Base-by-base conservation (phyloP, 345 rosid genomes). In the Limnanthes douglasii region DNA sequence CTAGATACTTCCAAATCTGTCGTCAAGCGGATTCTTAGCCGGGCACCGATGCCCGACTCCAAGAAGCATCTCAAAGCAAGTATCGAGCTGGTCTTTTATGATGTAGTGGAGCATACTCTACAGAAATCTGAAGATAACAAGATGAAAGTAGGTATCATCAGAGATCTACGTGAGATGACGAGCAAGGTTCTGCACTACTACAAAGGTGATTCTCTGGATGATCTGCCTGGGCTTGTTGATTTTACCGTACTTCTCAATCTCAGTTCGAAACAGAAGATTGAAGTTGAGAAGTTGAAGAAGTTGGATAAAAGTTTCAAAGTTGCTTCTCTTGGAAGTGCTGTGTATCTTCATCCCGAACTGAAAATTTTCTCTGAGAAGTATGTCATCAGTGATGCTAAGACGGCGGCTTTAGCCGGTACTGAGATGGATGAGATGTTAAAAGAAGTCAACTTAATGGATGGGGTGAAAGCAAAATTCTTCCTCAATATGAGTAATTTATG, bases 161-260 rank as follows among this genome's bases (percentile, higher is more conserved):
- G 59, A 37, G 95, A 88, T 59, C 65, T 88, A 18, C 86, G 95
- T 4, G 86, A 88, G 68, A 79, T 88, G 95, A 88, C 97, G 11
- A 61, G 63, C 45, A 72, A 70, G 41, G 83, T 88, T 41, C 93
- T 88, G 22, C 97, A 88, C 37, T 88, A 83, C 63, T 88, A 88
- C 34, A 88, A 83, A 64, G 97, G 97, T 42, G 95, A 88, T 56
- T 83, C 76, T 66, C 50, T 88, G 56, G 97, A 83, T 45, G 95
- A 88, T 70, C 90, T 88, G 50, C 97, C 93, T 36, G 97, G 93
- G 38, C 93, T 83, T 23, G 61, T 57, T 47, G 97, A 88, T 64
- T 88, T 73, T 49, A 88, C 95, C 1, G 84, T 78, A 21, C 55
- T 75, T 22, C 76, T 88, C 24, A 68, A 66, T 50, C 83, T 84